Conservation (phyloP, 768 basidiomycete genomes). For the Tricholoma hemisulphureum region DNA sequence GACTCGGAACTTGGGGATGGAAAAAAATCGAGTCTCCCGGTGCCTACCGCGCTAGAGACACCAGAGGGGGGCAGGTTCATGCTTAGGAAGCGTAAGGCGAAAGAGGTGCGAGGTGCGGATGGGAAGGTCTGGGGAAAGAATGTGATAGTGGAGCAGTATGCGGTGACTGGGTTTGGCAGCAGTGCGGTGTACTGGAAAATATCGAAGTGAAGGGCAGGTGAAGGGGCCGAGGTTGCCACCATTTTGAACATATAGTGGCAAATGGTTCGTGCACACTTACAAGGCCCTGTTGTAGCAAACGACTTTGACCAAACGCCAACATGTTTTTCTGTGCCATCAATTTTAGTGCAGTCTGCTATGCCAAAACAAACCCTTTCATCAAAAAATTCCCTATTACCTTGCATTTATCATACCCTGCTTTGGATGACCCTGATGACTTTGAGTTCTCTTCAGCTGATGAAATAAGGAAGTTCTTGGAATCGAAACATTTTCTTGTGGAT, state of each 20-base stretch:
- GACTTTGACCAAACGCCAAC: too few species aligned
- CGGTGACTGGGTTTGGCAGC: slow-evolving; percentile 59
- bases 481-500: background rate
- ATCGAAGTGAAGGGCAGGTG: slow-evolving; percentile 1
- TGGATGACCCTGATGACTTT: background rate
- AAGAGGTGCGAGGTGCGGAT: slow-evolving; percentile 54
- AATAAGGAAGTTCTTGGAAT: background rate
- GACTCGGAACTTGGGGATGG: slow-evolving; percentile 77
- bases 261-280: too few species aligned
- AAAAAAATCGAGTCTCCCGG: slow-evolving; percentile 55
- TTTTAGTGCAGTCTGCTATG: too few species aligned
- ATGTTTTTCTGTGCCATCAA: too few species aligned
- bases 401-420: background rate
- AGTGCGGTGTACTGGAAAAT: slow-evolving; percentile 75
- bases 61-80: slow-evolving; percentile 58
- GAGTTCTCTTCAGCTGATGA: background rate
- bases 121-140: slow-evolving; percentile 60
- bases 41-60: slow-evolving; percentile 51
- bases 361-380: too few species aligned
- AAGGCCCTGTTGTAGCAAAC: too few species aligned
- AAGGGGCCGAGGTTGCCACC: background rate
- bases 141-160: slow-evolving; percentile 63
- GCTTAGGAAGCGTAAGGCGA: slow-evolving; percentile 50
- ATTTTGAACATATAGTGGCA: too few species aligned
- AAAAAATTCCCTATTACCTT: background rate